phyloP scores from a whole-genome alignment of 208 protist species.

The Borovskyia barvae region DNA sequence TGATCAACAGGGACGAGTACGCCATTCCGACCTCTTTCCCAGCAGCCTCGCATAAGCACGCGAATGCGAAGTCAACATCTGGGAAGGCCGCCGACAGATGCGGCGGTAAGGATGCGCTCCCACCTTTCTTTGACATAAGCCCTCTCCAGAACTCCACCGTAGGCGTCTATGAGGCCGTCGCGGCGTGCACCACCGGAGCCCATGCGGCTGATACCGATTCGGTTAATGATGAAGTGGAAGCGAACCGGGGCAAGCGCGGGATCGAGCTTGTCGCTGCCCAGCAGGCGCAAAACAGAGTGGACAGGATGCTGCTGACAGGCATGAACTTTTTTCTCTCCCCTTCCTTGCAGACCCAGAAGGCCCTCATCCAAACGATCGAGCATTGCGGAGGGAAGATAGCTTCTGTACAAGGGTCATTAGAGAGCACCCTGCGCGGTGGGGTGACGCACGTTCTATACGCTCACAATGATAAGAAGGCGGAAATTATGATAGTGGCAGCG shows the following conservation, averaged over 20 bases:
- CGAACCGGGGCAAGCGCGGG: constrained; percentile 26
- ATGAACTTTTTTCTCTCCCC: constrained; percentile 60
- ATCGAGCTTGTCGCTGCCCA: constrained; percentile 67
- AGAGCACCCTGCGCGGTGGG: constrained; percentile 35
- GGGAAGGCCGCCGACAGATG: constrained; percentile 23
- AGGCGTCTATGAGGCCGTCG: constrained; percentile 58
- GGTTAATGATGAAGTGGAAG: constrained; percentile 55
- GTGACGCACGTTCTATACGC: constrained; percentile 83
- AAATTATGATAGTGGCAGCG: constrained; percentile 66
- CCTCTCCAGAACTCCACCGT: constrained; percentile 62
- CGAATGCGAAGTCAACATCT: constrained; percentile 13
- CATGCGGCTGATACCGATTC: constrained; percentile 31
- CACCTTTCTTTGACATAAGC: constrained; percentile 65
- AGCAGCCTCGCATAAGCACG: constrained; percentile 5
- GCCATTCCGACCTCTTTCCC: constrained; percentile 71
- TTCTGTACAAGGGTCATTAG: constrained; percentile 23
- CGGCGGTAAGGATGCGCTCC: constrained; percentile 34
- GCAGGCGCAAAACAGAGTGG: constrained; percentile 59
- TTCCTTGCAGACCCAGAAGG: constrained; percentile 33
- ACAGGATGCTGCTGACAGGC: constrained; percentile 78
- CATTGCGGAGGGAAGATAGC: constrained; percentile 66
- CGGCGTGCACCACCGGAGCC: constrained; percentile 27
- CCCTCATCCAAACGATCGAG: constrained; percentile 39
- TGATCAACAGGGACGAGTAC: constrained; percentile 82
- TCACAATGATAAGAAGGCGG: constrained; percentile 75